Evolutionary conservation across 192 early-diverging fungal species (phyloP), one percentile per base, ranked within the genome.

Genomic region (Dissophora globulifera): DNA sequence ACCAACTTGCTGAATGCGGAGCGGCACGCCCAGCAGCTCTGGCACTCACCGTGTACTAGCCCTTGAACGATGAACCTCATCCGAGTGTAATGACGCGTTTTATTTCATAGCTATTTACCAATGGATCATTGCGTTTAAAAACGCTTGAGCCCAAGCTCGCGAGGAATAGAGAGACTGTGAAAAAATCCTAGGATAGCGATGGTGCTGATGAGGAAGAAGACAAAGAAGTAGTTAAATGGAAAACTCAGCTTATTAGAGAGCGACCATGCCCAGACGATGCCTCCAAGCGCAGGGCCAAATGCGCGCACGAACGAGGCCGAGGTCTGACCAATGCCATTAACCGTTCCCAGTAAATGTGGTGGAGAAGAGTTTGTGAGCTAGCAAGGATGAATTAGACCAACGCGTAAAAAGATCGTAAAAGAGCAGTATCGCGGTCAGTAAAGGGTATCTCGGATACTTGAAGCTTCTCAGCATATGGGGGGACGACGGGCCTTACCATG

Each of bases 261-360:
- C 4, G 86, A 87, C 66, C 82, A 87, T 11, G 83, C 78, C 81
- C 84, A 89, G 5, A 89, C 29, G 10, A 78, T 79, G 22, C 85
- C 85, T 22, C 85, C 83, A 4, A 84, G 48, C 2, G 86, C 83
- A 7, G 88, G 88, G 31, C 86, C 87, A 42, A 86, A 62, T 6
- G 83, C 58, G 3, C 83, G 62, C 74, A 79, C 70, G 30, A 84
- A 74, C 17, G 79, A 80, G 20, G 81, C 83, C 10, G 81, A 72
- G 0, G 83, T 83, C 42, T 90, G 88, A 11, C 79, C 86, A 17
- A 87, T 69, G 19, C 88, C 86, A 48, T 88, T 89, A 6, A 89
- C 81, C 8, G 83, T 82, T 16, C 88, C 86, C 26, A 87, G 53
- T 22, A 79, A 38, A 50, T 84, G 64, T 3, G 79, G 22, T 9